phyloP scores from a whole-genome alignment of 2,329 filamentous ascomycete genomes.

The Monilinia polystroma region DNA sequence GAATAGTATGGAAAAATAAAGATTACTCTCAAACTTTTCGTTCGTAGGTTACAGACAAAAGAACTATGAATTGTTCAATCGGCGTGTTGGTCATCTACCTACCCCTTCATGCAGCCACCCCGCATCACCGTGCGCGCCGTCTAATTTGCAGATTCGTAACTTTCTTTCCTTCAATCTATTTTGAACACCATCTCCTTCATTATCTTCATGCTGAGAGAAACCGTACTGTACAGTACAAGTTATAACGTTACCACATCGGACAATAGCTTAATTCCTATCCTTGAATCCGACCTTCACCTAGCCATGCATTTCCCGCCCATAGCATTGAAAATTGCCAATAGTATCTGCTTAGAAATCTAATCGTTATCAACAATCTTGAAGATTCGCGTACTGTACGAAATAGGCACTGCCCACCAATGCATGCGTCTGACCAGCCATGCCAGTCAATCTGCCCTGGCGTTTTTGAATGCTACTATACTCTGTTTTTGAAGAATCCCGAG shows the following conservation, averaged over 20 bases:
- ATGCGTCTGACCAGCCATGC: neutral
- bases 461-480: neutral
- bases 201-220: neutral
- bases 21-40: neutral
- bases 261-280: neutral
- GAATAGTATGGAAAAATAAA: no score
- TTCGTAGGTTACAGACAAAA: neutral
- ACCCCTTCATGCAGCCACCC: conserved; percentile 18
- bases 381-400: neutral
- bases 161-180: neutral
- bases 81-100: neutral
- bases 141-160: neutral
- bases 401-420: conserved; percentile 3
- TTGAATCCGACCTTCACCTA: no score
- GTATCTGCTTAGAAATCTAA: neutral
- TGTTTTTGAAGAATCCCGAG: neutral
- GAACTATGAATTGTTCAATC: neutral
- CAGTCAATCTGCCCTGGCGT: conserved; percentile 9
- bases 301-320: neutral
- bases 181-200: neutral
- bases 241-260: no score
- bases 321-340: neutral
- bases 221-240: no score
- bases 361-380: neutral
- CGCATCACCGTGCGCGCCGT: neutral